A percentile compares a stretch with the other conserved stretches of the same genome.
phyloP scores from a whole-genome alignment of 768 basidiomycete genomes.

The Porpolomopsis calyptriformis region DNA sequence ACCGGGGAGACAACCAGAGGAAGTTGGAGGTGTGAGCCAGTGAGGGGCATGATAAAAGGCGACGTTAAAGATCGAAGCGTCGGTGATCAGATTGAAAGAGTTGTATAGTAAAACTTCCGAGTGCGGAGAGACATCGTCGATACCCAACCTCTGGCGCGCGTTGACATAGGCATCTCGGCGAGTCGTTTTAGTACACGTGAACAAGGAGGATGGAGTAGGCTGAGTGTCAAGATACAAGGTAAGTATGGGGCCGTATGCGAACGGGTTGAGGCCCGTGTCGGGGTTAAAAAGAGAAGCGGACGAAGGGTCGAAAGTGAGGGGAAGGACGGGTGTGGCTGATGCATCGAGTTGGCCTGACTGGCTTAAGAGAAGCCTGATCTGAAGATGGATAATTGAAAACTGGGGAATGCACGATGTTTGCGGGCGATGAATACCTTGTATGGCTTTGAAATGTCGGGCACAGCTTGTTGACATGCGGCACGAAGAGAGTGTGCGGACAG shows the following conservation, averaged over 20 bases:
- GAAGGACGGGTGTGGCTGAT: slow-evolving; percentile 21
- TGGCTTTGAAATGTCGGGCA: slow-evolving; percentile 23
- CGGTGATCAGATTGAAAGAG: slow-evolving; percentile 37
- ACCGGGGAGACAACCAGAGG: slow-evolving; percentile 62
- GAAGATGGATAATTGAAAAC: slow-evolving; percentile 2
- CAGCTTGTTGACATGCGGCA: slow-evolving; percentile 34
- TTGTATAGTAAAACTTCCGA: slow-evolving; percentile 61
- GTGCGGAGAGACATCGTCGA: slow-evolving; percentile 24
- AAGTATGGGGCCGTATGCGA: slow-evolving; percentile 24
- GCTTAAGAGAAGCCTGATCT: slow-evolving; percentile 46
- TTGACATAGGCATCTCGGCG: slow-evolving; percentile 45
- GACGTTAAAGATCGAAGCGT: slow-evolving; percentile 63
- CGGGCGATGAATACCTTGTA: slow-evolving; percentile 21
- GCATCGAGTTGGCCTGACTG: slow-evolving; percentile 29
- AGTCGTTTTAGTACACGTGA: slow-evolving; percentile 67
- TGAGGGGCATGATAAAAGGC: slow-evolving; percentile 44
- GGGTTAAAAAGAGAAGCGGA: slow-evolving; percentile 27
- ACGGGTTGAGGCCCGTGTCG: slow-evolving; percentile 12
- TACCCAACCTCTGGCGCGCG: slow-evolving; percentile 47
- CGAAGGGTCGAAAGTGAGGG: slow-evolving; percentile 31
- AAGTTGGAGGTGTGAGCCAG: slow-evolving; percentile 59
- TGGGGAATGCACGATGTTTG: slow-evolving; percentile 7
- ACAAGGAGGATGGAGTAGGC: slow-evolving; percentile 43
- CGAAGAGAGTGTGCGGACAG: slow-evolving; percentile 33
- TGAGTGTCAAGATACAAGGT: slow-evolving; percentile 44